Conservation (phyloP, 768 basidiomycete genomes). For the Kwoniella europaea region DNA sequence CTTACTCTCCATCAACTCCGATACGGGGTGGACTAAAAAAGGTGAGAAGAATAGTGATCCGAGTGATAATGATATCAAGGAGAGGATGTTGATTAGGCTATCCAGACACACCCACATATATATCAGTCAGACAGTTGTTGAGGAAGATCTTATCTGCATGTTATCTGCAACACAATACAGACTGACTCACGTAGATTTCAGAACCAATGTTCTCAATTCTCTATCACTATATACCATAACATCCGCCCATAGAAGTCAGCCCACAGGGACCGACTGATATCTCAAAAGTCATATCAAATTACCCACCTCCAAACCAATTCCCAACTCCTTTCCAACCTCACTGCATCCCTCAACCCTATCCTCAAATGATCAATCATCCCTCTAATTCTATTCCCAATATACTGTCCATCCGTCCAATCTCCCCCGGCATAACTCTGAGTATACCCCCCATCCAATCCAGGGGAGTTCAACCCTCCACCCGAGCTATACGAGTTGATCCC, state of each 20-base stretch:
- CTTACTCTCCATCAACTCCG: slow-evolving; percentile 26
- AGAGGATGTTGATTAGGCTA: slow-evolving; percentile 57
- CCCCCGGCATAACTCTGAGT: slow-evolving; percentile 3
- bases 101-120: no score
- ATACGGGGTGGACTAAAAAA: slow-evolving; percentile 30
- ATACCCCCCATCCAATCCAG: slow-evolving; percentile 6
- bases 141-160: no score
- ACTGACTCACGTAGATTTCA: slow-evolving; percentile 48
- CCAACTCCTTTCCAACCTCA: slow-evolving; percentile 45
- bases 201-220: slow-evolving; percentile 48
- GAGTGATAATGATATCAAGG: slow-evolving; percentile 52
- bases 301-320: slow-evolving; percentile 53
- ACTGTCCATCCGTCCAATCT: slow-evolving; percentile 1
- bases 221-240: slow-evolving; percentile 43
- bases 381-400: not conserved
- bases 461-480: slow-evolving; percentile 1
- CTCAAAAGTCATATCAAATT: no score
- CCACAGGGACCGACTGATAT: no score
- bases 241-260: not conserved
- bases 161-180: no score
- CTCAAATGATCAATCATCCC: slow-evolving; percentile 21
- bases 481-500: not conserved
- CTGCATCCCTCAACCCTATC: slow-evolving; percentile 49
- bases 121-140: no score
- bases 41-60: slow-evolving; percentile 52